Percentiles rank a stretch among this genome's conserved stretches.
Conservation (phyloP, 805 yeast species). For the Wickerhamiella dianesei region DNA sequence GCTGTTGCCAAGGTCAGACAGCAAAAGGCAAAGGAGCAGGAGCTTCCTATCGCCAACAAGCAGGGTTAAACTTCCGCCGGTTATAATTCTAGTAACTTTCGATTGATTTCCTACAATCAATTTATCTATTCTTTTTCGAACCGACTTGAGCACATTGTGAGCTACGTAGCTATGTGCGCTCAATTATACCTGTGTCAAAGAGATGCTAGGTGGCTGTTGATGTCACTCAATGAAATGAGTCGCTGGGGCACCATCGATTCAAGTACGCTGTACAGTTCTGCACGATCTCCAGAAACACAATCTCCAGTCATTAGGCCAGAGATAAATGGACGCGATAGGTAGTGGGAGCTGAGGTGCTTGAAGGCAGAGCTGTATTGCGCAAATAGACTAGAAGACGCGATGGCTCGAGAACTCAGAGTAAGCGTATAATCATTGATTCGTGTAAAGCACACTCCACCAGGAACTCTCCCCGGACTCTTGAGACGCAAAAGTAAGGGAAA, state of each 20-base stretch:
- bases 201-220: background rate
- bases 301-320: slow-evolving; percentile 35
- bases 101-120: background rate
- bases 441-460: slow-evolving; percentile 39
- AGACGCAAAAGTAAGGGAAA: slow-evolving; percentile 67
- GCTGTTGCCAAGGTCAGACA: slow-evolving; percentile 93
- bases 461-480: slow-evolving; percentile 61
- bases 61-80: slow-evolving; percentile 3
- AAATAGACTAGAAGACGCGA: slow-evolving; percentile 34
- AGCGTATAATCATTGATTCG: background rate
- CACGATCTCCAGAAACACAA: slow-evolving; percentile 34
- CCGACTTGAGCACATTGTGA: too few relatives aligned
- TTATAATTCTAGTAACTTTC: background rate
- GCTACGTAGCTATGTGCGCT: too few relatives aligned
- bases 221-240: slow-evolving; percentile 16
- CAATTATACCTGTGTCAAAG: background rate
- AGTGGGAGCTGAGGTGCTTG: slow-evolving; percentile 30
- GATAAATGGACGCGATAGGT: slow-evolving; percentile 31
- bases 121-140: background rate
- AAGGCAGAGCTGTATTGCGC: slow-evolving; percentile 34
- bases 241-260: slow-evolving; percentile 40
- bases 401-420: slow-evolving; percentile 32
- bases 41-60: slow-evolving; percentile 15
- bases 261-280: slow-evolving; percentile 35
- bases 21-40: slow-evolving; percentile 29